Conservation (phyloP, 2,329 filamentous ascomycete genomes). For the Exophiala viscosa region DNA sequence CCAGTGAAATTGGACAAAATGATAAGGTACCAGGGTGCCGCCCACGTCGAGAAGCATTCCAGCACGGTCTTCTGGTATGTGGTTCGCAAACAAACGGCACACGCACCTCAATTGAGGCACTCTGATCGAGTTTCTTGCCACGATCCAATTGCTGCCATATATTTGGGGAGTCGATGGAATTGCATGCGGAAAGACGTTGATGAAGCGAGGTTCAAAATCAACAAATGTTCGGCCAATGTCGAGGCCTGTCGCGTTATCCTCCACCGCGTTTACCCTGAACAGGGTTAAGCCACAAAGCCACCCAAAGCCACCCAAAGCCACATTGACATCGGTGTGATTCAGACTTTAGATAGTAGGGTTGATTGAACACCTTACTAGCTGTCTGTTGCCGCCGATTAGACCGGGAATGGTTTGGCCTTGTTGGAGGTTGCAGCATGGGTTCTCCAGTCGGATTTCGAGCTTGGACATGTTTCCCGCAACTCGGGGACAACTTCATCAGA, state of each 20-base stretch:
- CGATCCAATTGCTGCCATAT: too few relatives aligned
- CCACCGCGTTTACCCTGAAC: background rate
- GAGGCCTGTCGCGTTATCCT: background rate
- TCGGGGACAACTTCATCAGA: background rate
- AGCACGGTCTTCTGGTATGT: too few relatives aligned
- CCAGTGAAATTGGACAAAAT: slow-evolving; percentile 9
- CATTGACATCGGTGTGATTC: background rate
- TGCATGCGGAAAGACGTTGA: too few relatives aligned
- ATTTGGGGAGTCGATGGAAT: too few relatives aligned
- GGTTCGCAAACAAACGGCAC: too few relatives aligned
- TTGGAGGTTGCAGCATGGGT: background rate
- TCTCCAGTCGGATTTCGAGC: background rate
- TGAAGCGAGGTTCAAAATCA: too few relatives aligned
- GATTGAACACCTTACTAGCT: background rate
- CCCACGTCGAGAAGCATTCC: background rate
- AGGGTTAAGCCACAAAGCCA: background rate
- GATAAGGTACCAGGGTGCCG: background rate
- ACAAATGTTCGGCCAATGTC: too few relatives aligned
- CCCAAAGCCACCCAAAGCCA: background rate
- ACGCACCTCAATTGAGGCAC: too few relatives aligned
- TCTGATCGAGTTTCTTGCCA: too few relatives aligned
- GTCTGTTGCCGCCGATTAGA: slow-evolving; percentile 2
- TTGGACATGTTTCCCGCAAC: background rate
- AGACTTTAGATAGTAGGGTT: background rate
- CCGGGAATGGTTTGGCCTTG: background rate